Percentiles rank a stretch among this genome's conserved stretches.
Conservation (phyloP, 805 yeast genomes). For the Starmerella ratchasimensis region DNA sequence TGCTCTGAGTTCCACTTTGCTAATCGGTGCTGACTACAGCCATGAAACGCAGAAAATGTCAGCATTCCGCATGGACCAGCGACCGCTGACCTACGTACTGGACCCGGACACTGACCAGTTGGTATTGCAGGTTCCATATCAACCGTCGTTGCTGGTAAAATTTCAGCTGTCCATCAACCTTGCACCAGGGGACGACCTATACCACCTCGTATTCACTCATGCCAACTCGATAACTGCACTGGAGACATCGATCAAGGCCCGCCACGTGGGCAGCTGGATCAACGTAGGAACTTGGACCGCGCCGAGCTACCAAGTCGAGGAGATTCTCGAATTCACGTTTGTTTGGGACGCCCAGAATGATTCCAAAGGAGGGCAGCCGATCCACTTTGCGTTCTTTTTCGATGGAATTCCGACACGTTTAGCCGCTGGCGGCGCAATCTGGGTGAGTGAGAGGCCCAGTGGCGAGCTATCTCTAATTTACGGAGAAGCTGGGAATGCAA, state of each 20-base stretch:
- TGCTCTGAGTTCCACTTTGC: conserved; percentile 7
- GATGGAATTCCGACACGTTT: conserved; percentile 20
- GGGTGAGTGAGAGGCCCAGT: conserved; percentile 22
- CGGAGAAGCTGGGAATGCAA: neutral
- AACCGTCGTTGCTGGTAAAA: conserved; percentile 12
- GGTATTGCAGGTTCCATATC: conserved; percentile 18
- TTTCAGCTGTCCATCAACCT: conserved; percentile 14
- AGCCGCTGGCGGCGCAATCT: conserved; percentile 22
- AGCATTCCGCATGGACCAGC: conserved; percentile 9
- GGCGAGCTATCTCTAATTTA: conserved; percentile 1
- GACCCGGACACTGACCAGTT: conserved; percentile 17
- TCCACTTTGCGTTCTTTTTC: conserved; percentile 30
- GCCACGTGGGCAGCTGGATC: conserved; percentile 9
- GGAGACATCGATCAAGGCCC: neutral
- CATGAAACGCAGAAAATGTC: conserved; percentile 3
- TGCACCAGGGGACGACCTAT: conserved; percentile 11
- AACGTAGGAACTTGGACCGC: conserved; percentile 8
- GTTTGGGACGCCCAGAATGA: conserved; percentile 16
- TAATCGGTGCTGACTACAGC: conserved; percentile 7
- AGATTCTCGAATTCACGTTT: conserved; percentile 54
- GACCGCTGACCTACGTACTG: conserved; percentile 15
- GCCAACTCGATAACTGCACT: conserved; percentile 9
- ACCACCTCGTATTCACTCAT: conserved; percentile 9
- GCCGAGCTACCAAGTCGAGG: conserved; percentile 79
- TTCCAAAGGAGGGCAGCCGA: conserved; percentile 23